phyloP scores from a whole-genome alignment of 2,329 filamentous ascomycete genomes.

The Dendryphion nanum region DNA sequence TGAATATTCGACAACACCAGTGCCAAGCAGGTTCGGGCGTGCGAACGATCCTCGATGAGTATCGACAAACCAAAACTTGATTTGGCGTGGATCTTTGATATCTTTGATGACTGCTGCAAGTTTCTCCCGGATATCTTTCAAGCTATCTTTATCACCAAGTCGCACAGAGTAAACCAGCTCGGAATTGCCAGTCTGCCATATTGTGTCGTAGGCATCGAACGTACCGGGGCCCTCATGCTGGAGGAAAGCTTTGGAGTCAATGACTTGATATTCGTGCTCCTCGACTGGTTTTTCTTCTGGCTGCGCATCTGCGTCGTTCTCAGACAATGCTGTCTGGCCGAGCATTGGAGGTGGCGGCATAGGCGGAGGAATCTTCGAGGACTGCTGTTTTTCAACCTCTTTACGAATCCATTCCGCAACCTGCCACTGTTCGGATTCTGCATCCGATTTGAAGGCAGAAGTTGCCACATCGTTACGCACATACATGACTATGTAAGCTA shows the following conservation, averaged over 20 bases:
- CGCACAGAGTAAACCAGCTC: constrained; percentile 18
- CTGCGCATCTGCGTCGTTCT: constrained; percentile 7
- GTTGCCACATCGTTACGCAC: constrained; percentile 50
- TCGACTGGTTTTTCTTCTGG: constrained; percentile 2
- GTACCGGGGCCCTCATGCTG: constrained; percentile 38
- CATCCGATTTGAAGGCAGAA: constrained; percentile 38
- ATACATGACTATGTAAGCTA: constrained; percentile 58
- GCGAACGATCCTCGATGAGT: constrained; percentile 25
- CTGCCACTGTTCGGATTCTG: constrained; percentile 48
- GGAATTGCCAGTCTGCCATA: constrained; percentile 14
- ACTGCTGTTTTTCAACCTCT: constrained; percentile 27
- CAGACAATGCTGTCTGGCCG: no score
- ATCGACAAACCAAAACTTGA: constrained; percentile 42
- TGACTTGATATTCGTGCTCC: constrained; percentile 27
- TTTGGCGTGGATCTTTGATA: constrained; percentile 37
- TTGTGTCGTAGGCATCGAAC: constrained; percentile 32
- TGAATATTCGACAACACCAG: constrained; percentile 33
- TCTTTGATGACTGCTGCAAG: constrained; percentile 23
- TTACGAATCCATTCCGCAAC: constrained; percentile 40
- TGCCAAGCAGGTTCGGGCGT: constrained; percentile 28
- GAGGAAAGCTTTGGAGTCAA: constrained; percentile 33
- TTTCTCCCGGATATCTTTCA: constrained; percentile 29
- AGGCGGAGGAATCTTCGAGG: constrained; percentile 10
- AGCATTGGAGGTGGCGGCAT: constrained; percentile 7
- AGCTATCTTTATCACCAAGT: constrained; percentile 22